Base-by-base conservation (phyloP, 2,329 filamentous ascomycete species). In the Diaporthe humulicola region DNA sequence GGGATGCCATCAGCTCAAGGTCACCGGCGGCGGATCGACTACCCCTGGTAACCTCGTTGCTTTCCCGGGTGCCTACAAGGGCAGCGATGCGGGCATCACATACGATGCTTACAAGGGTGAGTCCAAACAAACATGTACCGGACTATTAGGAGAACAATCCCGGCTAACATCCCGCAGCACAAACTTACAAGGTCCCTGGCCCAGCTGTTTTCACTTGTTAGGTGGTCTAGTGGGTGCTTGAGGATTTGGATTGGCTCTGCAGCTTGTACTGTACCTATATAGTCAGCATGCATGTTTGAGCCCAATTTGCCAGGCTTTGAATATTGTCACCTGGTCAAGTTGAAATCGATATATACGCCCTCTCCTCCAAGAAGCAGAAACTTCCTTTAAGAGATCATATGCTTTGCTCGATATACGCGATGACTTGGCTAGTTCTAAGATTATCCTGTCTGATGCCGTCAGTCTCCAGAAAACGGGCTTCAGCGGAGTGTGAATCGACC, bases 1-100 rank as follows among this genome's bases (percentile, higher is more conserved):
- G 0, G 88, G 87, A 10, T 91, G 89, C 81, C 89, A 90, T 80
- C 89, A 90, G 80, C 84, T 91, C 33, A 83, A 89, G 79, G 87
- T 91, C 30, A 87, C 86, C 1, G 88, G 88, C 22, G 83, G 85
- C 30, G 88, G 88, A 9, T 85, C 79, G 67, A 85, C 84, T 10
- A 83, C 80, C 1, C 86, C 86, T 1, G 79, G 81, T 4, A 79
- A 79, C 57, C 80, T 88, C 50, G 89, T 90, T 22, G 78, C 84
- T 2, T 89, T 90, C 81, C 89, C 89, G 0, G 89, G 89, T 9
- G 88, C 87, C 1, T 90, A 91, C 78, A 85, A 85, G 78, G 81
- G 79, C 2, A 83, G 80, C 25, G 88, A 90, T 74, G 81, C 88
- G 0, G 89, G 89, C 0, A 85, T 91, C 71, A 87, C 86, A 17